These are phyloP conservation scores for Solanum phureja DNA, from an alignment of 257 asterid species.

Conservation along the genomic window DNA sequence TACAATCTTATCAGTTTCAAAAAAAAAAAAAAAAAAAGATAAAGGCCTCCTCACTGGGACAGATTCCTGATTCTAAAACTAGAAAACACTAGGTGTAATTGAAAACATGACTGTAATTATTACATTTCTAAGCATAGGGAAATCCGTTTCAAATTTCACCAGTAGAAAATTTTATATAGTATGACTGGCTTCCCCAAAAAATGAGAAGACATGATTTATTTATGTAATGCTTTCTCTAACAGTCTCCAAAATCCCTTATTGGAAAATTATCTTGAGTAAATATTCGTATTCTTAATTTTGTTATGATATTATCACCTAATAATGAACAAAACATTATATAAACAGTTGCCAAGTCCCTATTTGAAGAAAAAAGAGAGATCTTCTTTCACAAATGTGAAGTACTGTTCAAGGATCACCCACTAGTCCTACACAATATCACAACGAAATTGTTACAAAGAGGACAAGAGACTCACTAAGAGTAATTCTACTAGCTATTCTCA, in stretches of 20 bases:
- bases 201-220: background rate
- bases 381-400: background rate
- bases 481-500: background rate
- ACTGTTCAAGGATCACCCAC: background rate
- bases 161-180: background rate
- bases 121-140: background rate
- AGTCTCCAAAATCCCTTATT: background rate
- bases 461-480: background rate
- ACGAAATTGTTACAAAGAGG: background rate
- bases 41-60: background rate
- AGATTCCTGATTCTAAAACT: background rate
- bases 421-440: background rate
- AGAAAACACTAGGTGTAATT: background rate
- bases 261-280: background rate
- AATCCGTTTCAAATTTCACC: background rate
- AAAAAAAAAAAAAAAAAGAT: too few relatives aligned
- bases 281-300: background rate
- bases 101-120: background rate
- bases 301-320: background rate
- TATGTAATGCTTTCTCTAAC: background rate
- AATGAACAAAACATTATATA: background rate
- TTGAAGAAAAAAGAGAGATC: background rate
- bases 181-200: background rate
- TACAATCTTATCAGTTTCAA: too few relatives aligned
- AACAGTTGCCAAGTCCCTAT: background rate